Base-by-base conservation (phyloP, 139 green algal genomes). In the Coelastrella sp. region DNA sequence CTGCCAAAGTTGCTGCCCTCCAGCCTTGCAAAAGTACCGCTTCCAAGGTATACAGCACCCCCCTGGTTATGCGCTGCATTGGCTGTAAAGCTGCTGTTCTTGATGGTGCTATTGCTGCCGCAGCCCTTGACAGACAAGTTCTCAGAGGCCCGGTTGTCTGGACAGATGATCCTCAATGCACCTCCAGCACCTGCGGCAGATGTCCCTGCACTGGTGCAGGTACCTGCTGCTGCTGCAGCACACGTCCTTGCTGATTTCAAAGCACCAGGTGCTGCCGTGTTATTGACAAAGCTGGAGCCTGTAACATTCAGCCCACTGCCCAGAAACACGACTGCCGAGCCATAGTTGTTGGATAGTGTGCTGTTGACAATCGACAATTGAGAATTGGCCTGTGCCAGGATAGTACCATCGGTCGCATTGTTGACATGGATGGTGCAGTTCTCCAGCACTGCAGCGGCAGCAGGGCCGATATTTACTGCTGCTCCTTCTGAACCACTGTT, bases 401-500 rank as follows among this genome's bases (percentile, higher is more conserved):
- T 27, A 7, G 58, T 35, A 10, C 73, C 76, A 17, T 49, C 74
- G 10, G 57, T 84, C 7, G 73, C 85, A 35, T 58, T 78, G 74
- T 90, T 90, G 85, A 24, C 25, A 14, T 11, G 24, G 10, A 90
- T 80, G 8, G 12, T 75, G 73, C 73, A 68, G 7, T 15, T n/a
- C 58, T 90, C 73, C 7, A 90, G 57, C 5, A 90, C 60, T 14
- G 63, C 73, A 25, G 73, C 58, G 6, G 85, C 58, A 7, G 56
- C 56, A 63, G 22, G 56, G 10, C 72, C 85, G 17, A 90, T 20
- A 63, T 25, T 14, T 22, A 90, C 6, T 12, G 74, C 85, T 12
- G 74, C 73, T 70, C 85, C 85, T 15, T 27, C 7, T 10, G 8
- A 73, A 56, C 85, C 85, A 20, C 76, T 85, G 74, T 90, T 90